A percentile compares a stretch with the other conserved stretches of the same genome.
phyloP scores from a whole-genome alignment of 225 moss, liverwort and hornwort genomes.

The Marchantia polymorpha region DNA sequence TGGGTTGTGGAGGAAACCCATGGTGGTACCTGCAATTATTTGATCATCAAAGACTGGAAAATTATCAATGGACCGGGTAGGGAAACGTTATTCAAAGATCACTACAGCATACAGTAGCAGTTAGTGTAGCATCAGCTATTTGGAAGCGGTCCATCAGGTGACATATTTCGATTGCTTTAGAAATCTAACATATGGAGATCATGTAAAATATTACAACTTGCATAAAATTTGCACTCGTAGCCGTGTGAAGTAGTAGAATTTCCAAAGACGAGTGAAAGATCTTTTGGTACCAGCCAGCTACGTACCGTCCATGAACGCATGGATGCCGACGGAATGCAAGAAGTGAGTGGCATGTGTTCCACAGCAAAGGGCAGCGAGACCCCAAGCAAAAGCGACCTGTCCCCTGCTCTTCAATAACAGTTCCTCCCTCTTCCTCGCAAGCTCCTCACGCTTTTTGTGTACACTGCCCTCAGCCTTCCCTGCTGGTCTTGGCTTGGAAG shows the following conservation, averaged over 20 bases:
- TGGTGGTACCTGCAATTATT: constrained; percentile 40
- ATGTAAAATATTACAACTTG: neutral
- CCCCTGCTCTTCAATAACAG: constrained; percentile 62
- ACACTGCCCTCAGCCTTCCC: constrained; percentile 52
- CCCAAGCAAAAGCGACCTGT: constrained; percentile 86
- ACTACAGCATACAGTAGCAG: too few relatives aligned
- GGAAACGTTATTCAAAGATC: neutral
- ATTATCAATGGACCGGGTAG: neutral
- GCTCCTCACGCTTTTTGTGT: constrained; percentile 61
- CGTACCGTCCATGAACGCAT: constrained; percentile 55
- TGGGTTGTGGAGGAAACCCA: constrained; percentile 66
- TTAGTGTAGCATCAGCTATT: neutral
- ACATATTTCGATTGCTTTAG: neutral
- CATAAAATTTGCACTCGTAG: neutral
- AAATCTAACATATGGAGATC: neutral
- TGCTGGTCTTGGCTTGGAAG: constrained; percentile 58
- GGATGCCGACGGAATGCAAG: constrained; percentile 68
- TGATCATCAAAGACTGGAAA: neutral
- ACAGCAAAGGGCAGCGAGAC: constrained; percentile 80
- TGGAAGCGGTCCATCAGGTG: neutral
- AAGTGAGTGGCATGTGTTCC: constrained; percentile 82
- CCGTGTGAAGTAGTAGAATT: neutral
- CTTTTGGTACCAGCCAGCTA: neutral
- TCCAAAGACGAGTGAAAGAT: neutral
- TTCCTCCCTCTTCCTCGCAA: constrained; percentile 62